phyloP scores from a whole-genome alignment of 371 early-diverging fungal species.

The Basidiobolus meristosporus region DNA sequence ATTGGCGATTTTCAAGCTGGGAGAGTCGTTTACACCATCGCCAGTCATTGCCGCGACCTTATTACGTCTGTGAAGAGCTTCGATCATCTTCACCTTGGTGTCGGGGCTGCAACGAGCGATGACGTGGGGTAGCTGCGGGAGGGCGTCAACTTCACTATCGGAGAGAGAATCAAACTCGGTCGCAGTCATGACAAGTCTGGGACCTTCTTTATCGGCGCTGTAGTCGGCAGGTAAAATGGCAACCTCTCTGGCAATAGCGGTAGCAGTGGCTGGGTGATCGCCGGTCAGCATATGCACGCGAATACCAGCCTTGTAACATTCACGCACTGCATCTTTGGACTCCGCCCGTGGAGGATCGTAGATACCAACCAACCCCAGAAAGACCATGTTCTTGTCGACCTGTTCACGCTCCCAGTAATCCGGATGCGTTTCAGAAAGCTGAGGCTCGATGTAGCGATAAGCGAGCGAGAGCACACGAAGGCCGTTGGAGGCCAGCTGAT shows the following conservation, averaged over 20 bases:
- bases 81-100: conserved; percentile 91
- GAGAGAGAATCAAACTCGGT: conserved; percentile 63
- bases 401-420: conserved; percentile 20
- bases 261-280: conserved; percentile 83
- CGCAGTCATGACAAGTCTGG: conserved; percentile 61
- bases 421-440: conserved; percentile 2
- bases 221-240: conserved; percentile 43
- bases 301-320: conserved; percentile 85
- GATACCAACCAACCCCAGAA: conserved; percentile 81
- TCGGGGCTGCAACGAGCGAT: conserved; percentile 89
- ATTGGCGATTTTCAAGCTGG: conserved; percentile 77
- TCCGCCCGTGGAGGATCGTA: conserved; percentile 82
- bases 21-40: conserved; percentile 86
- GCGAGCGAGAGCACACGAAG: conserved; percentile 36
- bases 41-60: conserved; percentile 66
- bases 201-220: conserved; percentile 9
- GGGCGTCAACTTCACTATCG: conserved; percentile 54
- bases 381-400: conserved; percentile 54
- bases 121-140: conserved; percentile 68
- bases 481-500: conserved; percentile 12
- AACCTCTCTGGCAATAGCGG: conserved; percentile 82
- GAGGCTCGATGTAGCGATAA: conserved; percentile 16
- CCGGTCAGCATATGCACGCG: conserved; percentile 91
- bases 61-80: conserved; percentile 71
- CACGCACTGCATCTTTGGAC: conserved; percentile 52